Evolutionary conservation across 768 basidiomycete genomes (phyloP), one percentile per base, ranked within the genome.

Genomic region (Suillus lakei): DNA sequence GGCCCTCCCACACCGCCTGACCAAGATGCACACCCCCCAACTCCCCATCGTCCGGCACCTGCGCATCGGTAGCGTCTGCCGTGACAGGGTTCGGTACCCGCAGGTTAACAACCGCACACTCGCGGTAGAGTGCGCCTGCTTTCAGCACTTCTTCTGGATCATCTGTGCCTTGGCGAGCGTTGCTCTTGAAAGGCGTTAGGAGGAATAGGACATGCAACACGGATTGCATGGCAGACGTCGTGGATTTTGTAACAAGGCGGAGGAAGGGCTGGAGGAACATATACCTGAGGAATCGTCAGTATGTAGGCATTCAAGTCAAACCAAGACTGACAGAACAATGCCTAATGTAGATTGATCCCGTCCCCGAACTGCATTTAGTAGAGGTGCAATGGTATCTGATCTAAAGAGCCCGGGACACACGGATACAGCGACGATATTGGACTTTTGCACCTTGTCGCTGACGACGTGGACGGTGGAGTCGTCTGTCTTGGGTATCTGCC

Each of bases 171-270:
- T 72, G 58, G 43, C 76, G 77, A 5, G 80, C 71, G 30, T 82
- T 72, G 46, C 83, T 78, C 75, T 91, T 92, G 79, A 91, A 88
- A 3, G 91, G 91, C 4, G 90, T 92, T 1, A 93, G 92, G 18
- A 94, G 83, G 74, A 92, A 95, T 16, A 97, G 84, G 0, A 85
- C 89, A 66, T 95, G 95, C 4, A 96, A 76, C n/a, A 95, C 80
- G 3, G 88, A 84, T 73, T 97, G 92, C n/a, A 91, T 79, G 0
- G 90, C 79, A 9, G 86, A 79, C 3, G 67, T 72, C 1, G 92
- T 84, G 0, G 89, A 86, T 70, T 96, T 96, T 6, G 89, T 86
- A 69, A 92, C 74, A 50, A 96, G 69, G 30, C 88, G 80, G 21
- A 94, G 78, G 5, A 94, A 50, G 0, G 93, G 93, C 64, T 88